These are phyloP conservation scores for Leccinum ochraceum DNA, from an alignment of 768 basidiomycete species.

Conservation along the genomic window DNA sequence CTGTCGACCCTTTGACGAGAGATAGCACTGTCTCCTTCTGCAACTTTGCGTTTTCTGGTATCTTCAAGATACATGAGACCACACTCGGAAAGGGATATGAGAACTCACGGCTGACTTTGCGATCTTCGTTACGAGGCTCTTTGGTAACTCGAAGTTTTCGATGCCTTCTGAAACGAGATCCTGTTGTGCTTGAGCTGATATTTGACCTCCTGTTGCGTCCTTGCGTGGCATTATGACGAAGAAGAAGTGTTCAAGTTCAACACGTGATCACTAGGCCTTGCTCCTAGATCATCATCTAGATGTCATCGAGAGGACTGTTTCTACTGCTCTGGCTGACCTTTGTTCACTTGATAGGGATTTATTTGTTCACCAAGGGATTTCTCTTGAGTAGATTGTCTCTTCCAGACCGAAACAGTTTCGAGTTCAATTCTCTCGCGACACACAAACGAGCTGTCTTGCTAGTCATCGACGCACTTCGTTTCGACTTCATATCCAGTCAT, in stretches of 20 bases:
- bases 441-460: slow-evolving; percentile 82
- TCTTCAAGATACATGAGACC: slow-evolving; percentile 41
- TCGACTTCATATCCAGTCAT: slow-evolving; percentile 84
- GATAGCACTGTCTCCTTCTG: slow-evolving; percentile 89
- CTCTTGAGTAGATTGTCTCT: slow-evolving; percentile 67
- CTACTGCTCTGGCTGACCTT: slow-evolving; percentile 60
- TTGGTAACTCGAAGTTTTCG: slow-evolving; percentile 87
- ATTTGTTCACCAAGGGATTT: slow-evolving; percentile 91
- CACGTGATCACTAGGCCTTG: neutral
- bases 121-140: slow-evolving; percentile 77
- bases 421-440: slow-evolving; percentile 44
- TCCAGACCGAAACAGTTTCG: slow-evolving; percentile 41
- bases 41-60: slow-evolving; percentile 83
- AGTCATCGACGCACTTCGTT: slow-evolving; percentile 90
- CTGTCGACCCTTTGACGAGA: slow-evolving; percentile 84
- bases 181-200: slow-evolving; percentile 77
- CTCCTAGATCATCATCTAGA: too few species aligned
- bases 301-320: slow-evolving; percentile 17
- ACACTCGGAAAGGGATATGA: neutral
- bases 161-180: slow-evolving; percentile 82
- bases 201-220: slow-evolving; percentile 52
- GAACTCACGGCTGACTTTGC: slow-evolving; percentile 79
- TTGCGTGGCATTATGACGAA: slow-evolving; percentile 63
- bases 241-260: neutral
- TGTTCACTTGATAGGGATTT: slow-evolving; percentile 77